phyloP scores from a whole-genome alignment of 2,329 filamentous ascomycete species.

The Neonectria neomacrospora region DNA sequence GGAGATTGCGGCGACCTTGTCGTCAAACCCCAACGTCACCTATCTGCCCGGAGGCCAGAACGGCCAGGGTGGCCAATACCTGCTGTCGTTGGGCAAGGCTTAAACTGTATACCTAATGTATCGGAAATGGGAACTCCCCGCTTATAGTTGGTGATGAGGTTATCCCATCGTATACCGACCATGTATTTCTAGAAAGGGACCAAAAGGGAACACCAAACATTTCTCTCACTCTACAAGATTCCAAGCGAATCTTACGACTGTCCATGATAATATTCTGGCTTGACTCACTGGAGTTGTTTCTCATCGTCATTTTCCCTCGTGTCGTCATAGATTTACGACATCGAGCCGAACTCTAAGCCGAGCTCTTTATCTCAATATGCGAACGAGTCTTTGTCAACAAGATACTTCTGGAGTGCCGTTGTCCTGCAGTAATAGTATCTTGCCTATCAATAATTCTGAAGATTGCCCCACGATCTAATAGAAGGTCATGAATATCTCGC shows the following conservation, averaged over 20 bases:
- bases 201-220: slow-evolving; percentile 38
- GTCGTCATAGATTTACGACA: neutral
- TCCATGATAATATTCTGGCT: neutral
- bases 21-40: slow-evolving; percentile 92
- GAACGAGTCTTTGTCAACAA: neutral
- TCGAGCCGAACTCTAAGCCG: neutral
- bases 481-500: neutral
- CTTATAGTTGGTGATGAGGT: slow-evolving; percentile 48
- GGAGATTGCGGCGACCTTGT: slow-evolving; percentile 92
- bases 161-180: slow-evolving; percentile 43
- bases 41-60: slow-evolving; percentile 87
- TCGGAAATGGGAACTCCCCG: slow-evolving; percentile 48
- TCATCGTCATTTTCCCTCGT: neutral
- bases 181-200: slow-evolving; percentile 52
- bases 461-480: neutral
- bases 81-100: slow-evolving; percentile 63
- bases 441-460: neutral
- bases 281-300: neutral
- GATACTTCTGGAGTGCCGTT: neutral
- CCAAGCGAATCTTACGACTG: neutral
- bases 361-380: neutral
- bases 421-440: neutral
- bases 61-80: slow-evolving; percentile 61
- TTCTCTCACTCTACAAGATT: slow-evolving; percentile 38
- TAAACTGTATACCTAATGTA: slow-evolving; percentile 41